Percentiles rank a stretch among this genome's conserved stretches.
These are phyloP conservation scores for Akebia trifoliata DNA, from an alignment of 164 flowering plant genomes.

Conservation along the genomic window DNA sequence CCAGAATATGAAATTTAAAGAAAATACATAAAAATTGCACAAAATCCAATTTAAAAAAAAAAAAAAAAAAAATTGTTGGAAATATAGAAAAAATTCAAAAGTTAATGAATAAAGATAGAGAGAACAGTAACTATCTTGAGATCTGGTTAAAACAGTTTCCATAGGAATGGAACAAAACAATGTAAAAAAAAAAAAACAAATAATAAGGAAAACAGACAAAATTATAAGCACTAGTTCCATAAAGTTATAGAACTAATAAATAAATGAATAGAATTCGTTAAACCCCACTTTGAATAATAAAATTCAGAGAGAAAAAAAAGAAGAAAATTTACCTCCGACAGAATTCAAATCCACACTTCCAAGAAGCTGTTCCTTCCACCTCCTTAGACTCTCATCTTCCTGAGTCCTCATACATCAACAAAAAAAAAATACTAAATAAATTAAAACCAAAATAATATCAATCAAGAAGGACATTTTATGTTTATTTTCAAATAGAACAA, in stretches of 20 bases:
- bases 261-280: no score
- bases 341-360: constrained; percentile 30
- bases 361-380: constrained; percentile 42
- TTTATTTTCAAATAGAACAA: constrained; percentile 13
- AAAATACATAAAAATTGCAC: not conserved
- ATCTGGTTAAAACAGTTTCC: no score
- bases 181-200: no score
- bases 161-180: no score
- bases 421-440: not conserved
- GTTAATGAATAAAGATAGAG: no score
- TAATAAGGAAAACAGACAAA: no score
- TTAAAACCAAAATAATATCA: not conserved
- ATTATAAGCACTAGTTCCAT: no score
- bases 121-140: no score
- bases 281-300: no score
- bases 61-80: not conserved
- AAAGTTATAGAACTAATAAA: no score
- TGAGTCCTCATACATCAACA: constrained; percentile 13
- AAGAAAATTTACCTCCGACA: constrained; percentile 27
- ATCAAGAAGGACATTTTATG: not conserved
- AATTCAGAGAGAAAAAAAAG: not conserved
- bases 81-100: no score
- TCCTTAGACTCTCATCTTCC: constrained; percentile 41
- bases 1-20: not conserved
- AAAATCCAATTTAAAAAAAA: not conserved